A percentile compares a stretch with the other conserved stretches of the same genome.
Conservation (phyloP, 371 early-diverging fungal species). For the Lichtheimia ornata region DNA sequence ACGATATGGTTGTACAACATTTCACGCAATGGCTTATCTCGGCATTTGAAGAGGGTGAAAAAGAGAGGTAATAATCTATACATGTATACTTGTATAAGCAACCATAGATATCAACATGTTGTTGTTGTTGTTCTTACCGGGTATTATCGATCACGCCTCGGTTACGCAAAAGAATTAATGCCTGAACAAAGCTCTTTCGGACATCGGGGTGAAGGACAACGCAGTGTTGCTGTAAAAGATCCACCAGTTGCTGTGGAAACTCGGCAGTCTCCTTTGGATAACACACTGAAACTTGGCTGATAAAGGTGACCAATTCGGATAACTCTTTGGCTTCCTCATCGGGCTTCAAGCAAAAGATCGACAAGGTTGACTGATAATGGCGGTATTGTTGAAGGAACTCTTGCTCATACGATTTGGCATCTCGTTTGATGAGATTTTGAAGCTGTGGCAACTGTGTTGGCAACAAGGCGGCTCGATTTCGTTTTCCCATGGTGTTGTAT, state of each 20-base stretch:
- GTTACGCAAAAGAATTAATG: slow-evolving; percentile 89
- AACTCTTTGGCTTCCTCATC: slow-evolving; percentile 82
- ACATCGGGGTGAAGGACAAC: slow-evolving; percentile 80
- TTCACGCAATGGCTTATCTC: slow-evolving; percentile 88
- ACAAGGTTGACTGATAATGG: slow-evolving; percentile 85
- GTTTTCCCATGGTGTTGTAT: slow-evolving; percentile 54
- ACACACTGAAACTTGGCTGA: slow-evolving; percentile 83
- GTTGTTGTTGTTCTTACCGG: slow-evolving; percentile 26
- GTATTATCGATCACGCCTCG: slow-evolving; percentile 72
- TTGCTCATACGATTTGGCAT: slow-evolving; percentile 87
- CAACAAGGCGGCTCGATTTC: slow-evolving; percentile 71
- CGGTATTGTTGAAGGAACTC: slow-evolving; percentile 93
- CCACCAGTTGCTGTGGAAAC: slow-evolving; percentile 83
- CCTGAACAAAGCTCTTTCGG: slow-evolving; percentile 86
- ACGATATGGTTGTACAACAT: slow-evolving; percentile 90
- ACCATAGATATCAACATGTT: background rate
- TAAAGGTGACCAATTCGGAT: slow-evolving; percentile 83
- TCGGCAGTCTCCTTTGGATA: slow-evolving; percentile 78
- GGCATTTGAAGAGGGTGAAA: slow-evolving; percentile 91
- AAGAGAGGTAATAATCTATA: slow-evolving; percentile 82
- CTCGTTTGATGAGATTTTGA: slow-evolving; percentile 96
- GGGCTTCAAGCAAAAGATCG: slow-evolving; percentile 88
- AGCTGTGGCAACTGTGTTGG: slow-evolving; percentile 93
- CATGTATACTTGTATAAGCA: background rate
- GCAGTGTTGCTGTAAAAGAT: slow-evolving; percentile 77